Evolutionary conservation across 140 eudicot species (phyloP).

Genomic region (Artemisia princeps): DNA sequence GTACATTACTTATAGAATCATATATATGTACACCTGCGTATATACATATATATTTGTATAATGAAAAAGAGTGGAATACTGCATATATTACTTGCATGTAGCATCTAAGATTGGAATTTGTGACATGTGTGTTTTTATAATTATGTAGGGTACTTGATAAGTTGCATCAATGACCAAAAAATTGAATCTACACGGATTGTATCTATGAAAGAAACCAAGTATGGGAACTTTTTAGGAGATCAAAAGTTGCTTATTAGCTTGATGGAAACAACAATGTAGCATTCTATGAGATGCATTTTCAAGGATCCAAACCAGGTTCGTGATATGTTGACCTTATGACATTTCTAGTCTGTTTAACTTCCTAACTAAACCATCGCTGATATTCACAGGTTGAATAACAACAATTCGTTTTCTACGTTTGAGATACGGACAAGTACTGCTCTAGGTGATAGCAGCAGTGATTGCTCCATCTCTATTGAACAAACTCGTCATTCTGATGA

Average conservation of each 20-base stretch:
- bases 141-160: conserved; percentile 45
- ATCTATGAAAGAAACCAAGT: too few relatives aligned
- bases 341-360: neutral
- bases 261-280: conserved; percentile 74
- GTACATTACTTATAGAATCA: conserved; percentile 24
- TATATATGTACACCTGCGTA: too few relatives aligned
- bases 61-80: neutral
- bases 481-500: too few relatives aligned
- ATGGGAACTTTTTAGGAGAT: too few relatives aligned
- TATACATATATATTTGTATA: neutral
- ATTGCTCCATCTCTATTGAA: too few relatives aligned
- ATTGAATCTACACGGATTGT: too few relatives aligned
- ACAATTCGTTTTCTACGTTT: too few relatives aligned
- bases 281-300: conserved; percentile 48
- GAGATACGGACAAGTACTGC: too few relatives aligned
- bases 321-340: conserved; percentile 13
- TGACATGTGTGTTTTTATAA: conserved; percentile 14
- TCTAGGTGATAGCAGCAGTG: too few relatives aligned
- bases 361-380: neutral
- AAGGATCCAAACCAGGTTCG: conserved; percentile 55
- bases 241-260: conserved; percentile 27
- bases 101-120: conserved; percentile 17
- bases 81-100: neutral
- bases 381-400: conserved; percentile 35
- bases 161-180: conserved; percentile 24